phyloP scores from a whole-genome alignment of 1,284 basidiomycete species.

The Anthracocystis panici-leucophaei region DNA sequence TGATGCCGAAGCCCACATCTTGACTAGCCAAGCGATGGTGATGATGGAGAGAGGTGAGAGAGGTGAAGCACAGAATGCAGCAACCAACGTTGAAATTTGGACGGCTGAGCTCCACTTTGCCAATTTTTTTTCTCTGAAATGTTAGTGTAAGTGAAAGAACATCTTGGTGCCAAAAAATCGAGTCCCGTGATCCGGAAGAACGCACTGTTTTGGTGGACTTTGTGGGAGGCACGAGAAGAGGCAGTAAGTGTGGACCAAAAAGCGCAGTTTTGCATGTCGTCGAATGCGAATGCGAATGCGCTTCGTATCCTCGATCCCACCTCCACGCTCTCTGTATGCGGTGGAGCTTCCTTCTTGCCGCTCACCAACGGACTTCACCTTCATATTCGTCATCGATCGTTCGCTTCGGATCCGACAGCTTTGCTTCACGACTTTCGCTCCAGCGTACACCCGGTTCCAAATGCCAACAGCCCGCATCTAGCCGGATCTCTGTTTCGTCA shows the following conservation, averaged over 20 bases:
- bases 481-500: neutral
- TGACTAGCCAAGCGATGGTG: neutral
- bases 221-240: conserved; percentile 1
- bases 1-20: conserved; percentile 65
- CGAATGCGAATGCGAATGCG: too few species aligned
- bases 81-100: neutral
- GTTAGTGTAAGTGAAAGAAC: neutral
- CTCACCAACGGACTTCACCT: conserved; percentile 1
- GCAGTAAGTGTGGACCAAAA: neutral
- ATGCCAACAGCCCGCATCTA: conserved; percentile 7
- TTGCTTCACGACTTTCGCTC: neutral
- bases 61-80: neutral
- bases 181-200: conserved; percentile 17
- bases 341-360: neutral
- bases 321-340: neutral
- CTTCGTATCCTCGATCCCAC: conserved; percentile 2
- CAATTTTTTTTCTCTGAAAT: neutral
- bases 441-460: neutral
- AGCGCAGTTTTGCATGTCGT: conserved; percentile 4
- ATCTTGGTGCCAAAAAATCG: neutral
- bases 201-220: neutral
- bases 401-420: neutral
- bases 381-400: neutral
- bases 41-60: conserved; percentile 1
- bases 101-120: conserved; percentile 7